Percentiles rank a stretch among this genome's conserved stretches.
Conservation (phyloP, 192 early-diverging fungal genomes). For the Backusella australiensis region DNA sequence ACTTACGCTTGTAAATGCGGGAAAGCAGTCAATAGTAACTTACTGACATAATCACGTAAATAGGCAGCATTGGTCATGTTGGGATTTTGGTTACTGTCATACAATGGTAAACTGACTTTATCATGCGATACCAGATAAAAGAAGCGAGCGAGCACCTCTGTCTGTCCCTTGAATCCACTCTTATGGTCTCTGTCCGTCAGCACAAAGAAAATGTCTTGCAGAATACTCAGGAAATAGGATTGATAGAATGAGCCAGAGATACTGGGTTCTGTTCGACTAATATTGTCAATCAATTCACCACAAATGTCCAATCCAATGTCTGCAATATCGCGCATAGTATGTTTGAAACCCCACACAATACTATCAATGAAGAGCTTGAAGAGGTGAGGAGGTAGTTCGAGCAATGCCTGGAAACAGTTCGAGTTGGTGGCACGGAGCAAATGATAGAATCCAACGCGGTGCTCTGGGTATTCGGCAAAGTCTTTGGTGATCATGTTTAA, state of each 20-base stretch:
- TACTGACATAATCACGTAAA: constrained; percentile 79
- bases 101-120: constrained; percentile 83
- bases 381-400: constrained; percentile 75
- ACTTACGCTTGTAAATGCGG: constrained; percentile 82
- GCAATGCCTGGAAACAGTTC: constrained; percentile 86
- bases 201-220: constrained; percentile 97
- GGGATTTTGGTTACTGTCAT: constrained; percentile 65
- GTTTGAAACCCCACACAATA: constrained; percentile 98
- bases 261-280: constrained; percentile 66
- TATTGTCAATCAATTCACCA: constrained; percentile 84
- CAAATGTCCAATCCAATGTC: constrained; percentile 87
- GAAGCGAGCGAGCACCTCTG: constrained; percentile 85
- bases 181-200: constrained; percentile 96
- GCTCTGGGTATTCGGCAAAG: constrained; percentile 96
- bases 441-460: constrained; percentile 92
- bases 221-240: constrained; percentile 83
- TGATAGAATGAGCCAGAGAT: constrained; percentile 89
- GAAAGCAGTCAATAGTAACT: constrained; percentile 85
- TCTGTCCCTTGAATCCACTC: constrained; percentile 93
- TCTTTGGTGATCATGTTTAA: constrained; percentile 99
- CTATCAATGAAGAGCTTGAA: constrained; percentile 94
- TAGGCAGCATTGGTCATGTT: constrained; percentile 77
- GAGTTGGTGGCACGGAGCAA: constrained; percentile 87
- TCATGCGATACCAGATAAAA: constrained; percentile 82
- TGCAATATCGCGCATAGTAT: constrained; percentile 96